These are phyloP conservation scores for Saccharomycopsis sp. DNA, from an alignment of 805 yeast genomes.

Conservation along the genomic window DNA sequence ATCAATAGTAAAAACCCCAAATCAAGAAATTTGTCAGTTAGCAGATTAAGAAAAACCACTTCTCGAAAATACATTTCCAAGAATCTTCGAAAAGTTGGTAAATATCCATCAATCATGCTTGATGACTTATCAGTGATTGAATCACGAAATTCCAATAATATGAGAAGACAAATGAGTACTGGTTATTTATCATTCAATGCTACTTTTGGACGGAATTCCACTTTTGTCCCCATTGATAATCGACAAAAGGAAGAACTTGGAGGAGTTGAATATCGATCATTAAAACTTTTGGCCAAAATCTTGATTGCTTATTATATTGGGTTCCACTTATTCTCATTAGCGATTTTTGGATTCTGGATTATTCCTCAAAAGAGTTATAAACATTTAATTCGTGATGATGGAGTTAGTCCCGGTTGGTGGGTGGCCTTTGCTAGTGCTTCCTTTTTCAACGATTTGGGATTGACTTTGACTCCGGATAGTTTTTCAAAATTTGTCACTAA, in stretches of 20 bases:
- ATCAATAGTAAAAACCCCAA: background rate
- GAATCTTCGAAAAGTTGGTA: constrained; percentile 9
- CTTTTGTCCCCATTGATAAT: constrained; percentile 71
- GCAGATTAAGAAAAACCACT: background rate
- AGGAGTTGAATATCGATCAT: constrained; percentile 92
- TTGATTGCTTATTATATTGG: constrained; percentile 64
- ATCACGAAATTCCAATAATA: background rate
- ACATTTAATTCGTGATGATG: constrained; percentile 37
- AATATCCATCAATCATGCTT: constrained; percentile 16
- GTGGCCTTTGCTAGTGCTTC: constrained; percentile 76
- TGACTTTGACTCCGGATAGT: constrained; percentile 72
- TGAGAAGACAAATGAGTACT: constrained; percentile 33
- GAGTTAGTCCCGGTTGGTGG: constrained; percentile 85
- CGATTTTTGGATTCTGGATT: constrained; percentile 56
- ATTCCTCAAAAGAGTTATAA: constrained; percentile 31
- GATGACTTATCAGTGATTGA: constrained; percentile 14
- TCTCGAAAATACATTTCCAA: background rate
- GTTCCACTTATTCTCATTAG: constrained; percentile 47
- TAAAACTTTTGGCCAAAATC: constrained; percentile 62
- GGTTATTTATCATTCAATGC: constrained; percentile 85
- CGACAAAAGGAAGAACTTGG: constrained; percentile 91
- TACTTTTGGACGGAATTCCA: constrained; percentile 86
- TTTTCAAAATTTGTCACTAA: constrained; percentile 57
- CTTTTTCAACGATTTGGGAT: constrained; percentile 78
- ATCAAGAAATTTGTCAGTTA: background rate